Evolutionary conservation across 2,329 filamentous ascomycete genomes (phyloP).

Genomic region (Phialophora chinensis): DNA sequence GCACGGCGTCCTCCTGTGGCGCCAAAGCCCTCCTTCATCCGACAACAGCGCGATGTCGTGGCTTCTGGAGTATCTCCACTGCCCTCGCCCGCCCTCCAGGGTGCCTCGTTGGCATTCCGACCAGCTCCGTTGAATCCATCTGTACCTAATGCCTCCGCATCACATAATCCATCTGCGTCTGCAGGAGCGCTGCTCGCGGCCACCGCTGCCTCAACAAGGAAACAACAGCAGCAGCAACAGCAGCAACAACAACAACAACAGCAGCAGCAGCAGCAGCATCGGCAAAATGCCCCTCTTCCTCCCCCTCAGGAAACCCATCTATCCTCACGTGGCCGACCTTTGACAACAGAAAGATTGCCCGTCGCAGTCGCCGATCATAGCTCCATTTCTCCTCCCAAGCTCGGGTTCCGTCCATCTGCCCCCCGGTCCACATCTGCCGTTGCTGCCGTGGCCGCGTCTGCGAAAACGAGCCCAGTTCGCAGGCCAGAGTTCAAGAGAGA

Average conservation of each 20-base stretch:
- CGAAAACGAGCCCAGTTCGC: slow-evolving; percentile 34
- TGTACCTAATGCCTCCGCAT: slow-evolving; percentile 20
- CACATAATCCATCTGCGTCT: slow-evolving; percentile 34
- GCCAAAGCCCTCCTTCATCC: slow-evolving; percentile 38
- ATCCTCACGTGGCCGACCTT: slow-evolving; percentile 23
- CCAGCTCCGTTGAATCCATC: slow-evolving; percentile 26
- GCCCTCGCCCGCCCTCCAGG: slow-evolving; percentile 35
- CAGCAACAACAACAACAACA: neutral
- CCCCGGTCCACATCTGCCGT: slow-evolving; percentile 36
- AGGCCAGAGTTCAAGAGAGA: slow-evolving; percentile 28
- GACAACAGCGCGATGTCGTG: slow-evolving; percentile 23
- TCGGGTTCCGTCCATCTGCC: slow-evolving; percentile 20
- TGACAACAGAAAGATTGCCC: slow-evolving; percentile 21
- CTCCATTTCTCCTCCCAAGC: slow-evolving; percentile 27
- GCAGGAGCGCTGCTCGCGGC: slow-evolving; percentile 36
- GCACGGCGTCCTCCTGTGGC: slow-evolving; percentile 39
- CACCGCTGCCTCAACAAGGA: slow-evolving; percentile 30
- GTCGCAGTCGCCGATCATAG: slow-evolving; percentile 18
- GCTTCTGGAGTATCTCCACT: slow-evolving; percentile 25
- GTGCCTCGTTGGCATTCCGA: slow-evolving; percentile 37
- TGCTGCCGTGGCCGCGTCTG: slow-evolving; percentile 33
- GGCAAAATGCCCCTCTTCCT: slow-evolving; percentile 12
- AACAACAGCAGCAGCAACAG: slow-evolving; percentile 19
- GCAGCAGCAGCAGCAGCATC: slow-evolving; percentile 11
- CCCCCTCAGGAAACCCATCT: slow-evolving; percentile 16